A percentile compares a stretch with the other conserved stretches of the same genome.
phyloP scores from a whole-genome alignment of 2,329 filamentous ascomycete genomes.

The Fusarium aywerte region DNA sequence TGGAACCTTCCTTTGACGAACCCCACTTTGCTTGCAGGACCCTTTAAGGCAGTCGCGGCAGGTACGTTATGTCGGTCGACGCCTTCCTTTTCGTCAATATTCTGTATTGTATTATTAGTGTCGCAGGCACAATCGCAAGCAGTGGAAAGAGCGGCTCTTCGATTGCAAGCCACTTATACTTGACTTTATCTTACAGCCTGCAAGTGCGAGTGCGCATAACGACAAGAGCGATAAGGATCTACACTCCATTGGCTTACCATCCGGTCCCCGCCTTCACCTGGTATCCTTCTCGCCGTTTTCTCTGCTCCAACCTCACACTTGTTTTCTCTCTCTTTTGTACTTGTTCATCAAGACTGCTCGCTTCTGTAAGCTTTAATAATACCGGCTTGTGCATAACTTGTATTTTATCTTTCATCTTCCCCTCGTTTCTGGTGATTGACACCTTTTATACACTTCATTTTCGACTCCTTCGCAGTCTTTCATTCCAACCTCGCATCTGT shows the following conservation, averaged over 20 bases:
- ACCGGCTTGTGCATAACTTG: constrained; percentile 13
- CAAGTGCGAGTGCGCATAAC: constrained; percentile 7
- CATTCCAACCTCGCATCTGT: constrained; percentile 16
- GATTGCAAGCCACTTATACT: not conserved
- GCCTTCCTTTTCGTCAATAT: constrained; percentile 17
- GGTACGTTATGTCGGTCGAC: constrained; percentile 1
- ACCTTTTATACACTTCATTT: constrained; percentile 5
- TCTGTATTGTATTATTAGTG: not conserved
- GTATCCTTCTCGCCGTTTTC: constrained; percentile 19
- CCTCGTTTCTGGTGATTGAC: constrained; percentile 1
- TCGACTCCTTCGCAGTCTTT: constrained; percentile 25
- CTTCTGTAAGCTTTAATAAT: constrained; percentile 24
- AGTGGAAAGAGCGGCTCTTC: constrained; percentile 25
- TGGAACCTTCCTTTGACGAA: constrained; percentile 37
- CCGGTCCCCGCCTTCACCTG: constrained; percentile 23
- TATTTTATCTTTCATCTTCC: not conserved
- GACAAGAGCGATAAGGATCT: constrained; percentile 33
- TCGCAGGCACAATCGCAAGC: constrained; percentile 8
- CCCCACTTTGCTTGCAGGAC: constrained; percentile 19
- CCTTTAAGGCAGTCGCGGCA: constrained; percentile 14
- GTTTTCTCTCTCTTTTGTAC: constrained; percentile 4
- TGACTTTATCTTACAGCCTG: not conserved
- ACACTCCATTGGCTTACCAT: constrained; percentile 24
- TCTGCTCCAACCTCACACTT: constrained; percentile 24
- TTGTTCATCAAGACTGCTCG: constrained; percentile 11